Conservation (phyloP, 1,284 basidiomycete species). For the Apiotrichum porosum region DNA sequence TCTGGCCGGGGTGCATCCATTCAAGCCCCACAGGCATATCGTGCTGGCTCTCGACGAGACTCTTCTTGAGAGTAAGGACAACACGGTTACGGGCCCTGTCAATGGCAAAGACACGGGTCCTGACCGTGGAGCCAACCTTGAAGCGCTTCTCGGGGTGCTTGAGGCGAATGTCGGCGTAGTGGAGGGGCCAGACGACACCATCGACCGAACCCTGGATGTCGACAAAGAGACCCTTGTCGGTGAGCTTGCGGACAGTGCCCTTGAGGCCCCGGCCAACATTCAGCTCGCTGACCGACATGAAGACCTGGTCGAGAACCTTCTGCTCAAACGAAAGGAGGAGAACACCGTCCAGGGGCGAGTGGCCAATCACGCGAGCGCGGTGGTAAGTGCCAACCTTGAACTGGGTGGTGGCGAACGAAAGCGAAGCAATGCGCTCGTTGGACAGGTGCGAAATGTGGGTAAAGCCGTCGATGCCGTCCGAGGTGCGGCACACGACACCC, state of each 20-base stretch:
- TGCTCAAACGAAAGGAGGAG: constrained; percentile 79
- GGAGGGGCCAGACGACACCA: constrained; percentile 88
- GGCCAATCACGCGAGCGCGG: constrained; percentile 81
- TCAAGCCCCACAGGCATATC: constrained; percentile 56
- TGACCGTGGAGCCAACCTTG: constrained; percentile 76
- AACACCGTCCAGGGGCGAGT: constrained; percentile 81
- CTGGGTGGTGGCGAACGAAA: constrained; percentile 65
- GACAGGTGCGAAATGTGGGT: constrained; percentile 93
- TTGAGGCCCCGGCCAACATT: constrained; percentile 76
- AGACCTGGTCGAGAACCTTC: constrained; percentile 78
- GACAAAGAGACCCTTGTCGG: constrained; percentile 74
- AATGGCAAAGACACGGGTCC: constrained; percentile 76
- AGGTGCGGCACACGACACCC: constrained; percentile 67
- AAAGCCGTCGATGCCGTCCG: constrained; percentile 66
- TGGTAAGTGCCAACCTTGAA: constrained; percentile 78
- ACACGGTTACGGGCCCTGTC: constrained; percentile 78
- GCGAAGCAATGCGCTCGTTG: constrained; percentile 77
- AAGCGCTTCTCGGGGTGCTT: constrained; percentile 91
- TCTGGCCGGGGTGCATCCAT: constrained; percentile 55
- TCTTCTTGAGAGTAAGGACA: constrained; percentile 86
- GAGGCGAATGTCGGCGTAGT: constrained; percentile 89
- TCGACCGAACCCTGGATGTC: constrained; percentile 80
- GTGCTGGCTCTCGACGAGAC: constrained; percentile 65
- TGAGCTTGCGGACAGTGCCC: constrained; percentile 77
- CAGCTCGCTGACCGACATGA: constrained; percentile 80